Percentiles rank a stretch among this genome's conserved stretches.
Evolutionary conservation across 148 eudicot genomes (phyloP).

Genomic region (Cornus kousa): DNA sequence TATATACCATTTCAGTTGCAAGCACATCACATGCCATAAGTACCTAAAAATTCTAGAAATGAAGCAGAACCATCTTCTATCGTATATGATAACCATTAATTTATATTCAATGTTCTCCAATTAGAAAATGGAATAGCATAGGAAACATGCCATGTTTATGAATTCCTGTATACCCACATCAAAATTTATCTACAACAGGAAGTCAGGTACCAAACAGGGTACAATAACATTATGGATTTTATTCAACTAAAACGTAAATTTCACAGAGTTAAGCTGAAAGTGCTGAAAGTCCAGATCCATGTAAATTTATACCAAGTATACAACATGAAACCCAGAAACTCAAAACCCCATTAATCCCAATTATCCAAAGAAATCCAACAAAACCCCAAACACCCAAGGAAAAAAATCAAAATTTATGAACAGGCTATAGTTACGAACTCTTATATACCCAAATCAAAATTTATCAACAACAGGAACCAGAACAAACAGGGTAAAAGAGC

Average conservation of each 20-base stretch:
- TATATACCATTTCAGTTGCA: no score
- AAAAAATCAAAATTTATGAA: no score
- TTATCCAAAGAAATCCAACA: background rate
- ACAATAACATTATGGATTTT: no score
- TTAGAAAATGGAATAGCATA: no score
- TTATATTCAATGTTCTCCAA: no score
- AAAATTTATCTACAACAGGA: background rate
- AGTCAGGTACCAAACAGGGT: background rate
- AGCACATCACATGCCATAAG: no score
- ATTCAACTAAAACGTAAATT: background rate
- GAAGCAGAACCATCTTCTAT: no score
- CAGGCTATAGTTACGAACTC: background rate
- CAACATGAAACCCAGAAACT: background rate
- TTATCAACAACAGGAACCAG: background rate
- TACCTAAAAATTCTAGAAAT: no score
- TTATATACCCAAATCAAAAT: background rate
- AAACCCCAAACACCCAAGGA: background rate
- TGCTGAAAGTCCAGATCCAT: background rate
- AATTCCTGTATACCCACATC: background rate
- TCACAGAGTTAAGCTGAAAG: background rate
- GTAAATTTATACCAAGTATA: background rate
- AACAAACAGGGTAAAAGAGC: background rate
- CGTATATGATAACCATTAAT: no score
- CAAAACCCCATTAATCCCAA: background rate
- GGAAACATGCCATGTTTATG: no score